Evolutionary conservation across 1,139 yeast genomes (phyloP), one percentile per base, ranked within the genome.

Genomic region (Blastobotrys persicus): DNA sequence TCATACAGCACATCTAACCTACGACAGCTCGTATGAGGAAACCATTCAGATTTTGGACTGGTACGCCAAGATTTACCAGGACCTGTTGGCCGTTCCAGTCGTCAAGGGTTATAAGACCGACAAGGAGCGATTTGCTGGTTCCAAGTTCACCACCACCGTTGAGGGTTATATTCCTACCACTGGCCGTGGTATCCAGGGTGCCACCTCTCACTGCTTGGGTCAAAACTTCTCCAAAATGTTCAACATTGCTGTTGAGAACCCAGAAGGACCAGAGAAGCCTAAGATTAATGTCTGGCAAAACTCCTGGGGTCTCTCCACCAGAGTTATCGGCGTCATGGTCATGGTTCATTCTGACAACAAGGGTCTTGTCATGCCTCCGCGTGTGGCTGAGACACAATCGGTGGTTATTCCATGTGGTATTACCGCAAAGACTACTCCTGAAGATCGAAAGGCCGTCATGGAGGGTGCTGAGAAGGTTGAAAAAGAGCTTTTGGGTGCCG

Each of bases 151-250:
- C 56, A 88, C 97, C 48, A 91, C 98, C 43, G 85, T 84, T 58
- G 99, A 94, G 74, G 98, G 98, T 59, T 94, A 86, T 70, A 88
- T 94, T 64, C 95, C 97, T 60, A 88, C 96, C 55, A 92, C 98
- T 53, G 99, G 99, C 65, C 88, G 99, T 77, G 98, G 98, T 78
- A 92, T 94, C 62, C 99, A 94, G 75, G 98, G 98, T 72, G 99
- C 89, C 57, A 94, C 99, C 39, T 89, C 98, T 41, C 99, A 94
- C 74, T 94, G 91, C 68, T 77, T 94, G 68, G 99, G 99, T 58
- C 95, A 89, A 70, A 94, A 94, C 79, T 94, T 94, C 76, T 91
- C 98, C 60, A 91, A 89, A 75, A 94, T 94, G 98, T 94, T 94
- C 74, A 86, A 88, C 74, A 88, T 94, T 59, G 75, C 85, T 38